Percentiles rank a stretch among this genome's conserved stretches.
Evolutionary conservation across 2,329 filamentous ascomycete genomes (phyloP).

Genomic region (Pseudogymnoascus sp.): DNA sequence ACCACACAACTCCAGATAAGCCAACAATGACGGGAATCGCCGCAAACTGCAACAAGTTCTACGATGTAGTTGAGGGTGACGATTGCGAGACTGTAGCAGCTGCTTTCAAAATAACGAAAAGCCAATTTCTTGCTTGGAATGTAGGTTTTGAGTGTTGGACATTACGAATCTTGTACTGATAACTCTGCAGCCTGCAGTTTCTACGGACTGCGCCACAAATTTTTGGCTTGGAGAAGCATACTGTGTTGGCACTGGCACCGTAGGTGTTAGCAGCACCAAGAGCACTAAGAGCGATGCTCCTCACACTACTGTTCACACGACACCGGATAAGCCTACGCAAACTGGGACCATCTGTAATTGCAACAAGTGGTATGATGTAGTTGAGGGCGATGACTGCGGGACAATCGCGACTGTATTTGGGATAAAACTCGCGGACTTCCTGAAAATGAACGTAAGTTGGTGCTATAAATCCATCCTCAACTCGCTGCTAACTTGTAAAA

Average conservation of each 20-base stretch:
- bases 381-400: slow-evolving; percentile 13
- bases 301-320: slow-evolving; percentile 9
- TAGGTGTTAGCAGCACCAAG: slow-evolving; percentile 6
- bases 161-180: not conserved
- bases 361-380: slow-evolving; percentile 13
- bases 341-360: slow-evolving; percentile 11
- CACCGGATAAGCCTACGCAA: not conserved
- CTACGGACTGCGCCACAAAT: slow-evolving; percentile 25
- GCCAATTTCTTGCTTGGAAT: slow-evolving; percentile 4
- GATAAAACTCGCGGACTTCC: slow-evolving; percentile 10
- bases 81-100: slow-evolving; percentile 19
- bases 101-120: slow-evolving; percentile 3
- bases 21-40: slow-evolving; percentile 22
- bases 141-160: not conserved
- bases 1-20: slow-evolving; percentile 3
- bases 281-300: slow-evolving; percentile 2
- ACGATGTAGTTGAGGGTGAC: slow-evolving; percentile 20
- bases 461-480: not conserved
- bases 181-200: not conserved
- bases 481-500: slow-evolving; percentile 21
- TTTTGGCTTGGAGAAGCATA: slow-evolving; percentile 26
- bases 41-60: slow-evolving; percentile 15
- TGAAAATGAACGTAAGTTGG: slow-evolving; percentile 7
- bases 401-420: slow-evolving; percentile 3
- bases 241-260: slow-evolving; percentile 23